Evolutionary conservation across 139 green algal species (phyloP), one percentile per base, ranked within the genome.

Genomic region (Chara braunii): DNA sequence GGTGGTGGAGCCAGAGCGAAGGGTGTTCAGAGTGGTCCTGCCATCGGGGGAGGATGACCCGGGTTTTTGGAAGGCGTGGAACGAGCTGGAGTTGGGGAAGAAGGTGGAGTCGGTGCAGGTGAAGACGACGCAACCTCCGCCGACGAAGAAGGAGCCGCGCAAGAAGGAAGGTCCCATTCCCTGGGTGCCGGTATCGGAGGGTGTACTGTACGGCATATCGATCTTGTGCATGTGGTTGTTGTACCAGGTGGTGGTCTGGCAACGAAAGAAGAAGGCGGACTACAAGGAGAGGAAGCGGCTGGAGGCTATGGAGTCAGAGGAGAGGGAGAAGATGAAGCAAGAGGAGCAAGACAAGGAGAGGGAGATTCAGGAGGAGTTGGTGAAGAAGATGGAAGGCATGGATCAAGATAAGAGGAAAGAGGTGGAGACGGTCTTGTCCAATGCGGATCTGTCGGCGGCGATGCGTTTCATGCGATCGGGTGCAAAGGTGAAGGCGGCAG

Each of bases 1-100:
- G 1, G 62, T 74, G 59, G 36, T 78, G 3, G 70, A 74, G 11
- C 50, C 62, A 28, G 51, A 68, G 24, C 51, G 61, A 0, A 51
- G 62, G 29, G 61, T 70, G 61, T n/a, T n/a, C n/a, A 36, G 61
- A 24, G 32, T 28, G 24, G 58, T 70, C 37, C 61, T 70, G 48
- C 61, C 61, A 14, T 32, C 51, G 5, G 28, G 24, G 1, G 61
- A 70, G 9, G 28, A 51, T 23, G 61, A 70, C 61, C 31, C 48
- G 9, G 1, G 18, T 18, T 70, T 70, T 37, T 70, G 61, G 61
- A 22, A 18, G 14, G 61, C 50, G 18, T 70, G 61, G 61, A 18
- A 70, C 28, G 11, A 14, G 30, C n/a, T 58, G 11, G 64, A 28
- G 8, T 23, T 70, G n/a, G 51, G 45, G n/a, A 8, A 50, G 5